Evolutionary conservation across 441 rosid species (phyloP), one percentile per base, ranked within the genome.

Genomic region (Hura crepitans): DNA sequence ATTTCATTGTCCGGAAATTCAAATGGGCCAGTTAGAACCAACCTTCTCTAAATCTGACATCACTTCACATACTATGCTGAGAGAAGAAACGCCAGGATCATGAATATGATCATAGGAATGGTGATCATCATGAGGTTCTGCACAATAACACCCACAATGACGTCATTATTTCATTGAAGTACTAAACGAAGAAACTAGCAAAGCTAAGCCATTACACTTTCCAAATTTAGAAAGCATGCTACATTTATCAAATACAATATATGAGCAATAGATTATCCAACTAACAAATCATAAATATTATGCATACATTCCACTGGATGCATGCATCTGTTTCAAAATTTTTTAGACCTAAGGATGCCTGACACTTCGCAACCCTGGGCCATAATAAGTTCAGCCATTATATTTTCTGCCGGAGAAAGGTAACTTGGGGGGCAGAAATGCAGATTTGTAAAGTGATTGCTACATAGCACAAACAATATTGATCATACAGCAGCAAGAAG

Each of bases 41-140:
- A 92, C 97, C 99, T 92, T 94, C 80, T 94, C 99, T n/a, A 94
- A 91, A 83, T 94, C 97, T 71, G 87, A 81, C 84, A 76, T 86
- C 68, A 97, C 99, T 81, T 94, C 93, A 75, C 97, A 92, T 74
- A 87, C 97, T 64, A 94, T 78, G 86, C 96, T 90, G 80, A 94
- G 91, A 35, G 97, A 95, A 75, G 99, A 82, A 80, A 95, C 94
- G 51, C 95, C 93, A 2, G 96, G 97, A 83, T 92, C 99, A 64
- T 95, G 97, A 79, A 89, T 75, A 80, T 92, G 97, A 81, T 90
- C 97, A 73, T 88, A 92, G 20, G 89, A 72, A 79, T 89, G 98
- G 68, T 82, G 87, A 76, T 60, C 81, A 62, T 85, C 82, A 72
- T 87, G 87, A 82, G 85, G 87, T 46, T 86, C 93, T 90, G 89